Evolutionary conservation across 148 eudicot species (phyloP).

Genomic region (Vaccinium myrtillus): DNA sequence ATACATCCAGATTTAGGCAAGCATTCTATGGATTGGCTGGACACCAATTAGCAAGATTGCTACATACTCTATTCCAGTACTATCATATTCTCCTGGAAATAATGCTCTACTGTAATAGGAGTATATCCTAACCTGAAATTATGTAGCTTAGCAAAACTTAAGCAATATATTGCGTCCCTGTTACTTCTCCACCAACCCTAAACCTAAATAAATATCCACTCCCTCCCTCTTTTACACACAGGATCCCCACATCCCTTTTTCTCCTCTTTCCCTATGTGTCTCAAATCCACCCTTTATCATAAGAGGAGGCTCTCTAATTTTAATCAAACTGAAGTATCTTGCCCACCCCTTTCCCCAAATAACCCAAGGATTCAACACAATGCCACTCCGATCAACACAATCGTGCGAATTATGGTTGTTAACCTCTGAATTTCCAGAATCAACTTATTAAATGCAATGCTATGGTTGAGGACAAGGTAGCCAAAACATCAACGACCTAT

Average conservation of each 20-base stretch:
- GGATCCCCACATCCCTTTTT: background rate
- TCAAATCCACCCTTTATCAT: background rate
- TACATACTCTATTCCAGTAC: background rate
- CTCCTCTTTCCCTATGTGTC: background rate
- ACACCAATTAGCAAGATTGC: background rate
- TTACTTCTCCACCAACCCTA: background rate
- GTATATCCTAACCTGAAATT: background rate
- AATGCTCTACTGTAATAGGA: no score
- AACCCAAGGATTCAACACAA: background rate
- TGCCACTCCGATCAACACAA: background rate
- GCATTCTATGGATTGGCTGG: background rate
- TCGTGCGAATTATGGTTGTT: no score
- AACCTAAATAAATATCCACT: background rate
- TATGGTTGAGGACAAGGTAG: background rate
- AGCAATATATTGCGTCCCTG: background rate
- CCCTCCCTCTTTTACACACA: background rate
- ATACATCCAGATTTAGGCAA: background rate
- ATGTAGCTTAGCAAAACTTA: background rate
- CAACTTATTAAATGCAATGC: background rate
- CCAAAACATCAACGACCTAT: background rate
- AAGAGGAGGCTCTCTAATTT: background rate
- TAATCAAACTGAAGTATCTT: background rate
- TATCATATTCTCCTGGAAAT: background rate
- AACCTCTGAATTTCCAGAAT: background rate
- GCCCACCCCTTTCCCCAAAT: background rate